Percentiles rank a stretch among this genome's conserved stretches.
Conservation (phyloP, 1,284 basidiomycete genomes). For the Chalciporus sp. region DNA sequence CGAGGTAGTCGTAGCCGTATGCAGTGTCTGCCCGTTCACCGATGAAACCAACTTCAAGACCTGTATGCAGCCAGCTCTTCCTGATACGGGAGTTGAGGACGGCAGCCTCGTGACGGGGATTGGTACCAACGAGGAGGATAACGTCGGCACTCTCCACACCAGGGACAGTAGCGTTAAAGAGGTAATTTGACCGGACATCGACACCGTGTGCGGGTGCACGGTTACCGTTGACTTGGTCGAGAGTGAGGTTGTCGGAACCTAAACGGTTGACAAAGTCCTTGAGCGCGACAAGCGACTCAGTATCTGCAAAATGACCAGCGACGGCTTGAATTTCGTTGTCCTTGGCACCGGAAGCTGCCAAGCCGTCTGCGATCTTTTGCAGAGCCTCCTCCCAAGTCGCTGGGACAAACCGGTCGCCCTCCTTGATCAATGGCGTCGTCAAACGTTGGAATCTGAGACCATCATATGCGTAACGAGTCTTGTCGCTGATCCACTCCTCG, state of each 20-base stretch:
- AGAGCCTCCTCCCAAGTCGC: conserved; percentile 95
- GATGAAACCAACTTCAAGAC: conserved; percentile 86
- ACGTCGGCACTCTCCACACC: conserved; percentile 92
- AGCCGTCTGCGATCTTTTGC: conserved; percentile 76
- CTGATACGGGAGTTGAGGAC: conserved; percentile 97
- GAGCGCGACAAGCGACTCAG: conserved; percentile 90
- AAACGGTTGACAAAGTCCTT: conserved; percentile 95
- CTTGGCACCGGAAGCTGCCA: conserved; percentile 79
- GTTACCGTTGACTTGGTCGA: conserved; percentile 77
- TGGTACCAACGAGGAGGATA: conserved; percentile 94
- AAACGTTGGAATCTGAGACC: conserved; percentile 95
- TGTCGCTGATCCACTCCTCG: conserved; percentile 99
- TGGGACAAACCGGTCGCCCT: conserved; percentile 90
- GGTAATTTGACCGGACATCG: conserved; percentile 95
- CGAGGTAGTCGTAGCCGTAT: conserved; percentile 93
- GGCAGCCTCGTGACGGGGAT: conserved; percentile 96
- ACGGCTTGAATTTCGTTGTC: conserved; percentile 97
- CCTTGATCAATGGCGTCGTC: conserved; percentile 89
- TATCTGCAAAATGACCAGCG: conserved; percentile 92
- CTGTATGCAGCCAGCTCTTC: conserved; percentile 89
- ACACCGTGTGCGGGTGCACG: conserved; percentile 76
- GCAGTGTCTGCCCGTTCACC: conserved; percentile 92
- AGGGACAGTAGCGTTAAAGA: conserved; percentile 95
- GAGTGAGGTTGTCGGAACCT: conserved; percentile 92
- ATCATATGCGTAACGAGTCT: conserved; percentile 96